Conservation (phyloP, 495 filamentous ascomycete genomes). For the Aspergillus asperescens region DNA sequence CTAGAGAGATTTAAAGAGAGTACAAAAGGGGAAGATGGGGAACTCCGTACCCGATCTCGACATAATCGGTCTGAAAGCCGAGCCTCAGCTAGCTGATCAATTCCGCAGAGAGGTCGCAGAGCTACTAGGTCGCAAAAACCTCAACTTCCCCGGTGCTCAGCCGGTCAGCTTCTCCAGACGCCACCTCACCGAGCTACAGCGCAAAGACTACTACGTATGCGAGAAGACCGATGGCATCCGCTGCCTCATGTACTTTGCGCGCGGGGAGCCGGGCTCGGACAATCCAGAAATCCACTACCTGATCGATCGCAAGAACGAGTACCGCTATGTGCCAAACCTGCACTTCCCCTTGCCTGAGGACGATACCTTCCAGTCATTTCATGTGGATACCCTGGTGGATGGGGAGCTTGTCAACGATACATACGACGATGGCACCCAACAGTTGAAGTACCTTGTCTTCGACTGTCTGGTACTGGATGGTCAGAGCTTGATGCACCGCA, state of each 20-base stretch:
- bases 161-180: conserved; percentile 80
- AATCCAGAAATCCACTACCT: conserved; percentile 64
- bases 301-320: conserved; percentile 96
- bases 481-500: conserved; percentile 65
- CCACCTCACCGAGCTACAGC: conserved; percentile 72
- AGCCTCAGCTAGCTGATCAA: conserved; percentile 48
- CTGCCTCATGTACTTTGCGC: conserved; percentile 83
- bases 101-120: conserved; percentile 70
- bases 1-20: background rate
- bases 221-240: conserved; percentile 97
- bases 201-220: conserved; percentile 89
- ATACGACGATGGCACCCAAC: conserved; percentile 51
- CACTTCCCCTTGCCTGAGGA: conserved; percentile 72
- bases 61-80: conserved; percentile 56
- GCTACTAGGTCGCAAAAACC: conserved; percentile 62
- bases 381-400: conserved; percentile 78
- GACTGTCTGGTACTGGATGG: conserved; percentile 84
- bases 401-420: conserved; percentile 87
- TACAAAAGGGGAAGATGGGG: conserved; percentile 26
- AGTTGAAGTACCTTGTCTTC: conserved; percentile 84
- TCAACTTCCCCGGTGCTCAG: conserved; percentile 84
- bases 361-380: conserved; percentile 56
- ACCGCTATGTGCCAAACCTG: conserved; percentile 71
- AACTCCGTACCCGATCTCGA: conserved; percentile 46
- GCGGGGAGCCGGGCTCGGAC: conserved; percentile 42